Percentiles rank a stretch among this genome's conserved stretches.
Evolutionary conservation across 768 basidiomycete species (phyloP).

Genomic region (Leccinum obscurum): DNA sequence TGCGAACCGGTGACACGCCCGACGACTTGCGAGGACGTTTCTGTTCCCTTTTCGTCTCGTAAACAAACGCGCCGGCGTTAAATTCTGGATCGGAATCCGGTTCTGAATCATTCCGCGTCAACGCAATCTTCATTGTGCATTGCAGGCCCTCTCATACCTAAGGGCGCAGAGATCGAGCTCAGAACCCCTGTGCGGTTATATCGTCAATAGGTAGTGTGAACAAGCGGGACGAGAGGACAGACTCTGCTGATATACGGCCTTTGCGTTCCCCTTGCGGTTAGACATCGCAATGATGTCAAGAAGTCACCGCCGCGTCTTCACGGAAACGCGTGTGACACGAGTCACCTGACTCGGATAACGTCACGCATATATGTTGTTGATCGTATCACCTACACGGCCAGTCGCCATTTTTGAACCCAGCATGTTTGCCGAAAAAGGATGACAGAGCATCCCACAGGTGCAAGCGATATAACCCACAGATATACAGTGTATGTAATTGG

Average conservation of each 20-base stretch:
- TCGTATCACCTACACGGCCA: constrained; percentile 9
- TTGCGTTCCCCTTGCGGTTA: constrained; percentile 9
- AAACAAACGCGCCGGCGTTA: constrained; percentile 30
- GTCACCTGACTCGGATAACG: constrained; percentile 15
- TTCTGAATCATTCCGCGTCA: constrained; percentile 19
- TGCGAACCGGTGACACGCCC: constrained; percentile 17
- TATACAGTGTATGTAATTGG: too few species aligned
- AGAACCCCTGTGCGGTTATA: constrained; percentile 16
- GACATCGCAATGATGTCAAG: constrained; percentile 19
- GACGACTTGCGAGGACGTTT: constrained; percentile 21
- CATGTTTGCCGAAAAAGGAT: too few species aligned
- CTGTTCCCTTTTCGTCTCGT: constrained; percentile 27
- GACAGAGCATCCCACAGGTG: too few species aligned
- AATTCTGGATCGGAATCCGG: constrained; percentile 37
- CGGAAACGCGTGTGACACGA: constrained; percentile 12
- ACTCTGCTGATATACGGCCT: constrained; percentile 26
- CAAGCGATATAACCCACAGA: too few species aligned
- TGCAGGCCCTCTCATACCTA: constrained; percentile 25
- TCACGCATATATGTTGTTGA: constrained; percentile 8
- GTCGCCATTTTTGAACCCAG: too few species aligned
- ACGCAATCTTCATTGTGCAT: neutral
- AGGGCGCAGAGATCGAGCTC: constrained; percentile 36
- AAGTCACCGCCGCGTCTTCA: constrained; percentile 1
- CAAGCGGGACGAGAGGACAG: neutral
- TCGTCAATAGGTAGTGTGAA: neutral